A percentile compares a stretch with the other conserved stretches of the same genome.
Conservation (phyloP, 2,329 filamentous ascomycete species). For the Periconia digitata region DNA sequence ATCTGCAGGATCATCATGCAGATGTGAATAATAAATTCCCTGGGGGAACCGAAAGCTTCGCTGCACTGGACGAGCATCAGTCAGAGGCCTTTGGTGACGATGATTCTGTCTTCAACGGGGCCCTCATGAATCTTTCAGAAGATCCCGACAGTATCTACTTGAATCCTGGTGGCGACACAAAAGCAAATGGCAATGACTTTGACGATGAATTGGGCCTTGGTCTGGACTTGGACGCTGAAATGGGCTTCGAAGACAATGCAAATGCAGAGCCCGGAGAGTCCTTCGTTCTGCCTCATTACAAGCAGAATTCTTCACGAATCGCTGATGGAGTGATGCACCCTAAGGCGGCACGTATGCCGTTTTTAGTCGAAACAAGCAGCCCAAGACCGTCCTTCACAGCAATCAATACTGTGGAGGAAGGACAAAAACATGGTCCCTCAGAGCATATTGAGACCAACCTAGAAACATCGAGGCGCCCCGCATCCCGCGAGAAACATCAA, state of each 20-base stretch:
- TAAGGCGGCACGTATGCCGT: not conserved
- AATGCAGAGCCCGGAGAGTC: not conserved
- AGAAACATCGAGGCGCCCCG: not conserved
- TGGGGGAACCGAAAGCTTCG: not conserved
- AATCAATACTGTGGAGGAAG: conserved; percentile 5
- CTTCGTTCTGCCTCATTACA: not conserved
- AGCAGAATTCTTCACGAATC: conserved; percentile 3
- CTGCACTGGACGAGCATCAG: not conserved
- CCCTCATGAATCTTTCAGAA: conserved; percentile 17
- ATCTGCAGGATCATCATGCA: not conserved
- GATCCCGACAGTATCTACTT: not conserved
- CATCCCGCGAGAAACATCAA: not conserved
- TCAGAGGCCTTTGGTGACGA: conserved; percentile 32
- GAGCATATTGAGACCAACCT: conserved; percentile 1
- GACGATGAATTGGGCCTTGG: conserved; percentile 12
- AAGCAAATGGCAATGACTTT: conserved; percentile 6
- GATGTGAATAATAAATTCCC: not conserved
- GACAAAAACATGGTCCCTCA: not conserved
- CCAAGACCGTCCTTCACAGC: not conserved
- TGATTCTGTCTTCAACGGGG: conserved; percentile 34
- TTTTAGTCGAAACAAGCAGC: conserved; percentile 17
- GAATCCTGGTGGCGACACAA: not conserved
- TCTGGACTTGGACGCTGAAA: not conserved
- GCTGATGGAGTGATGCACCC: conserved; percentile 1
- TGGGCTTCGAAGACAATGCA: not conserved